phyloP scores from a whole-genome alignment of 2,329 filamentous ascomycete genomes.

The Neonectria punicea region DNA sequence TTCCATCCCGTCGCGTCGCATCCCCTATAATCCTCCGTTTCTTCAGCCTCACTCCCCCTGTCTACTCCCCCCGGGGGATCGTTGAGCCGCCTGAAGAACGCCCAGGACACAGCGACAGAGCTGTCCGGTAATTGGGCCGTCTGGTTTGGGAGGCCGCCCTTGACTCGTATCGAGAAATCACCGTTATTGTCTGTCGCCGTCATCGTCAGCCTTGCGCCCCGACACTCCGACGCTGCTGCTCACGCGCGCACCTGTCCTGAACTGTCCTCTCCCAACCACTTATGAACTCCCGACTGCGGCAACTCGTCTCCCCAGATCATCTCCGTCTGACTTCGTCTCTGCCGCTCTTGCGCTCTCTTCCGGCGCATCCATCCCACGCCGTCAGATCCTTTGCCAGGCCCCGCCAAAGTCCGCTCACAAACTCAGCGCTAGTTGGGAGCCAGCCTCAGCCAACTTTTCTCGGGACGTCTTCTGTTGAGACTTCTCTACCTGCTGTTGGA shows the following conservation, averaged over 20 bases:
- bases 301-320: constrained; percentile 28
- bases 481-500: neutral
- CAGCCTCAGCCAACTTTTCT: neutral
- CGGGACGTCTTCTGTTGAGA: constrained; percentile 22
- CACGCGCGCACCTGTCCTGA: constrained; percentile 30
- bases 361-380: constrained; percentile 28
- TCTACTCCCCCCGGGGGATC: neutral
- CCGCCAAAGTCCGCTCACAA: constrained; percentile 28
- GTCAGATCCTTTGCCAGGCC: constrained; percentile 24
- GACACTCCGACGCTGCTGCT: constrained; percentile 28
- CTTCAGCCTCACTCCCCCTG: neutral
- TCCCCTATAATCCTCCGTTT: constrained; percentile 11
- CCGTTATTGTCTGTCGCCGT: constrained; percentile 20
- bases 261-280: constrained; percentile 23
- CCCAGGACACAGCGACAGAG: neutral
- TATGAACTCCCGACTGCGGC: constrained; percentile 39
- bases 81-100: neutral
- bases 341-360: constrained; percentile 22
- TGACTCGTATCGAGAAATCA: constrained; percentile 34
- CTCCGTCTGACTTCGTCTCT: constrained; percentile 17
- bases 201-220: constrained; percentile 29
- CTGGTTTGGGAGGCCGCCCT: constrained; percentile 18
- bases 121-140: constrained; percentile 3
- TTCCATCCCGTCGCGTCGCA: constrained; percentile 18
- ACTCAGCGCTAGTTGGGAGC: constrained; percentile 11